Percentiles rank a stretch among this genome's conserved stretches.
Conservation (phyloP, 495 filamentous ascomycete genomes). For the Penicillium canescens region DNA sequence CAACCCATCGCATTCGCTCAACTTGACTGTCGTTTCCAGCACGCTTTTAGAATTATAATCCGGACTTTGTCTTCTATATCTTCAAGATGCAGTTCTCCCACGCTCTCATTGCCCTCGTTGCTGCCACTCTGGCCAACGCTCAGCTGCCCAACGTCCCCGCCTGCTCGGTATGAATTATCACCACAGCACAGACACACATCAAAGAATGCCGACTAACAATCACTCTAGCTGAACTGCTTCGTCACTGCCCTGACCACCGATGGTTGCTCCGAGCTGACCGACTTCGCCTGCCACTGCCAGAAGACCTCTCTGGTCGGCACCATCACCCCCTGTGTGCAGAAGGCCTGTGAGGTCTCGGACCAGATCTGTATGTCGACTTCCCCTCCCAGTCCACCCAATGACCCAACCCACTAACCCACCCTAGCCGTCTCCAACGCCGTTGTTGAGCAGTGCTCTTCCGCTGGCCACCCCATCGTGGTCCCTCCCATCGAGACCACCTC, state of each 20-base stretch:
- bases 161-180: conserved; percentile 41
- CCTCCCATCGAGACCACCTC: conserved; percentile 31
- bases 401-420: not conserved
- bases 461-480: conserved; percentile 39
- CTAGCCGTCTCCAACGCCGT: conserved; percentile 41
- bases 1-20: conserved; percentile 25
- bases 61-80: conserved; percentile 1
- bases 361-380: conserved; percentile 33
- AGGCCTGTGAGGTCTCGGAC: conserved; percentile 36
- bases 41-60: conserved; percentile 1
- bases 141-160: conserved; percentile 42
- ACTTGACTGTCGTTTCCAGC: conserved; percentile 29
- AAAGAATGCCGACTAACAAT: conserved; percentile 1
- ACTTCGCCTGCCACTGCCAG: conserved; percentile 55
- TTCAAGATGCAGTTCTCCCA: conserved; percentile 44
- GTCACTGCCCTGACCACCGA: conserved; percentile 37
- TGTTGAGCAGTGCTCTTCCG: conserved; percentile 32
- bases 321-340: conserved; percentile 48
- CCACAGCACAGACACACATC: not conserved
- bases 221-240: conserved; percentile 44
- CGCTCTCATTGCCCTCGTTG: conserved; percentile 34
- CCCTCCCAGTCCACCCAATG: not conserved
- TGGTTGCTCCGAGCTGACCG: conserved; percentile 43
- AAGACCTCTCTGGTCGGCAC: conserved; percentile 38
- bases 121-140: conserved; percentile 37